phyloP scores from a whole-genome alignment of 208 protist genomes.

The Vickermania ingenoplastis region DNA sequence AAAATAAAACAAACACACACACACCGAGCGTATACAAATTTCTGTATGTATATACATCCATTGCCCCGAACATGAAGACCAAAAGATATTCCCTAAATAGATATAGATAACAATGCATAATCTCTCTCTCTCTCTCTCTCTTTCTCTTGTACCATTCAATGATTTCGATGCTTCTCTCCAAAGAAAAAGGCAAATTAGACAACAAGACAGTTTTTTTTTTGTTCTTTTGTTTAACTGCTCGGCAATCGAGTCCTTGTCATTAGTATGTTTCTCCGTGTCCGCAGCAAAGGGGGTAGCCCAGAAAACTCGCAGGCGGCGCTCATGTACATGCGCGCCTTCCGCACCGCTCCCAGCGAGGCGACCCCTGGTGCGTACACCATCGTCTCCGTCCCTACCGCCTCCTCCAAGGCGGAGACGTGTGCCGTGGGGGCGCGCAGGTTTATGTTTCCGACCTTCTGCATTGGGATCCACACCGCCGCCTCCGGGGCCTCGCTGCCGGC shows the following conservation, averaged over 20 bases:
- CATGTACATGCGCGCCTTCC: conserved; percentile 72
- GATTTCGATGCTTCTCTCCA: conserved; percentile 1
- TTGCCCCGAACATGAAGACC: too few species aligned
- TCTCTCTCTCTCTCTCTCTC: conserved; percentile 7
- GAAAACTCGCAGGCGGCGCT: conserved; percentile 79
- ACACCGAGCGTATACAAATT: too few species aligned
- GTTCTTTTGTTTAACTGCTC: background rate
- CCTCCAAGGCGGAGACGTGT: background rate
- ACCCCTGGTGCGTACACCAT: conserved; percentile 8
- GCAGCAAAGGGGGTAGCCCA: conserved; percentile 60
- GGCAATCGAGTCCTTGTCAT: background rate
- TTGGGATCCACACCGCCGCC: conserved; percentile 31
- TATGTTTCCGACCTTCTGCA: conserved; percentile 43
- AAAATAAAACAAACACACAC: too few species aligned
- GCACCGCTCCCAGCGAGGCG: conserved; percentile 36
- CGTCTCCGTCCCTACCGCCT: background rate
- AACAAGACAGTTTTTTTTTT: background rate
- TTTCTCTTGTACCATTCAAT: conserved; percentile 5
- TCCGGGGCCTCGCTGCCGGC: conserved; percentile 2
- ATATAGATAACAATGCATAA: too few species aligned
- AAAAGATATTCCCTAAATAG: too few species aligned
- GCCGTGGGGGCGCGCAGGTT: conserved; percentile 12
- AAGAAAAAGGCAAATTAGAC: background rate
- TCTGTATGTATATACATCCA: too few species aligned
- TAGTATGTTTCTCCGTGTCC: conserved; percentile 70